Evolutionary conservation across 768 basidiomycete genomes (phyloP).

Genomic region (Russula lepida): DNA sequence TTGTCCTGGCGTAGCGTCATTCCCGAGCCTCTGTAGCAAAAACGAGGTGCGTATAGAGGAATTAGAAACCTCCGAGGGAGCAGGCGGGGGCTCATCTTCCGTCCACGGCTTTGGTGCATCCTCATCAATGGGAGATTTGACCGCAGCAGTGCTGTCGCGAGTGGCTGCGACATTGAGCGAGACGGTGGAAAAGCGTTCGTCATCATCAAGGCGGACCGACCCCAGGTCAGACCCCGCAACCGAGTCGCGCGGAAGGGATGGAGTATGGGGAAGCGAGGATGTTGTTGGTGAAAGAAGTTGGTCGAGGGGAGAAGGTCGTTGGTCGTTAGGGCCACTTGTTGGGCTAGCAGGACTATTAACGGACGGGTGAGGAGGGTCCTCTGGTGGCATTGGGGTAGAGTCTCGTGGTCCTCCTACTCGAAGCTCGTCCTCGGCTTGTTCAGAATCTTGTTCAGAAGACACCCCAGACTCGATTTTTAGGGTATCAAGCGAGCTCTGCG

Average conservation of each 20-base stretch:
- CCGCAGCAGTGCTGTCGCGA: conserved; percentile 26
- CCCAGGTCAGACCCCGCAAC: conserved; percentile 32
- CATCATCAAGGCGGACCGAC: conserved; percentile 49
- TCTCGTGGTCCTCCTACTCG: neutral
- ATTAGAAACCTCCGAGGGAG: conserved; percentile 49
- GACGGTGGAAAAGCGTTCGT: conserved; percentile 53
- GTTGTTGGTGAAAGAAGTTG: conserved; percentile 27
- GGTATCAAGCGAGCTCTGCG: neutral
- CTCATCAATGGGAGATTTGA: conserved; percentile 24
- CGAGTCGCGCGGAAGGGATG: conserved; percentile 15
- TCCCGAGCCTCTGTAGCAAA: conserved; percentile 46
- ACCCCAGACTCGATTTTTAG: neutral
- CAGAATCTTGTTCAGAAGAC: neutral
- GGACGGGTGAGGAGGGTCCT: neutral
- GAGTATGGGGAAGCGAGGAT: conserved; percentile 16
- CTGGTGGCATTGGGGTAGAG: neutral
- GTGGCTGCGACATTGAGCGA: conserved; percentile 28
- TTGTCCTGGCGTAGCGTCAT: conserved; percentile 30
- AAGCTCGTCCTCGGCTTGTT: neutral
- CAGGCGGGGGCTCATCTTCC: conserved; percentile 33
- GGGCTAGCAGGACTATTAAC: neutral
- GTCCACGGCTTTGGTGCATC: conserved; percentile 23
- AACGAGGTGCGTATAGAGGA: conserved; percentile 44
- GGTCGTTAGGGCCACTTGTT: neutral
- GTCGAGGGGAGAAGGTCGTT: conserved; percentile 21